Evolutionary conservation across 2,329 filamentous ascomycete species (phyloP), one percentile per base, ranked within the genome.

Genomic region (Sporothrix inflata): DNA sequence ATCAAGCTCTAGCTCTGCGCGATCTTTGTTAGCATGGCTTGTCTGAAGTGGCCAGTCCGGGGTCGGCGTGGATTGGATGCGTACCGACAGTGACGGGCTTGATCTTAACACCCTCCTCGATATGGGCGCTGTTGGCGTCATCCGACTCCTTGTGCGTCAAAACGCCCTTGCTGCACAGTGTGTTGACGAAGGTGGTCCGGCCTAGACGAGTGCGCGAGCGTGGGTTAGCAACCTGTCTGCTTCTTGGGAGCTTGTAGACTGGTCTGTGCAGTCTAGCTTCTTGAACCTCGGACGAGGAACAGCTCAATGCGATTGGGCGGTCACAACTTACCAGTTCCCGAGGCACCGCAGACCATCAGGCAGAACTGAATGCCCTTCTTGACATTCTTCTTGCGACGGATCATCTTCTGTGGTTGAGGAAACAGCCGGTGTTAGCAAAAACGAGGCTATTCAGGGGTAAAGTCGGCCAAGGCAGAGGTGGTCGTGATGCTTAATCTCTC

Each of bases 321-420:
- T 14, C 75, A 71, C 73, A 73, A 85, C 88, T 80, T 90, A 97
- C 94, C 96, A 84, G 96, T 98, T 84, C 96, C 96, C 79, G 95
- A 98, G 82, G 96, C 96, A 87, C 96, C 96, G 83, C 96, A 98
- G 80, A 99, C 96, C 96, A 99, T 99, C 89, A 99, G 85, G 84
- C 94, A 98, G 88, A 99, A 99, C 88, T 99, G 96, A 82, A 99
- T 98, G 82, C 96, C 96, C 90, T 98, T 98, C 92, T 98, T 98
- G 86, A 99, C 95, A 89, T 99, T 98, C 93, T 99, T 99, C 95
- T 99, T 99, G 85, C 94, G 92, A 86, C 96, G 94, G 83, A 98
- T 94, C 92, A 97, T 96, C 85, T 97, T 93, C 90, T 94, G 83
- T 61, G 24, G 51, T 19, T 12, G 14, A 38, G 68, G 27, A 27